These are phyloP conservation scores for Thermoascus crustaceus DNA, from an alignment of 2,329 filamentous ascomycete species.

Conservation along the genomic window DNA sequence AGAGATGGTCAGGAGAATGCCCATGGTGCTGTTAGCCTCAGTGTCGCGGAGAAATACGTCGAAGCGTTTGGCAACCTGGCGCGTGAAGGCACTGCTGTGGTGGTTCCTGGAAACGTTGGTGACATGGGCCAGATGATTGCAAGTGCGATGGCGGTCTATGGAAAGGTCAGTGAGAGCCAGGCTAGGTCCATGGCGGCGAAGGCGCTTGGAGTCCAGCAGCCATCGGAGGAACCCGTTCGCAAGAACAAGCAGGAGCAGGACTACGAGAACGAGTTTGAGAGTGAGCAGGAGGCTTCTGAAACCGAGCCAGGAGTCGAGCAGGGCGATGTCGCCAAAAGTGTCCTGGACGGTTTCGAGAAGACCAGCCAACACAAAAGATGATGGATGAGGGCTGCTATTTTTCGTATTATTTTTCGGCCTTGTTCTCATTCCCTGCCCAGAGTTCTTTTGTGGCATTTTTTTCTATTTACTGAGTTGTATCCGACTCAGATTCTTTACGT, in stretches of 20 bases:
- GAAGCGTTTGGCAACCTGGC: conserved; percentile 88
- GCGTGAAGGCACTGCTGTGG: conserved; percentile 89
- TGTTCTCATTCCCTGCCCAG: too few species aligned
- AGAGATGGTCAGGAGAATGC: conserved; percentile 64
- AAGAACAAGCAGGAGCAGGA: conserved; percentile 10
- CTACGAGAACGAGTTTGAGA: conserved; percentile 10
- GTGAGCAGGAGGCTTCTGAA: conserved; percentile 25
- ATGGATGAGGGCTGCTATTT: conserved; percentile 5
- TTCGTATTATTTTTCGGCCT: too few species aligned
- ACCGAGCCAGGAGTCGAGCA: conserved; percentile 12
- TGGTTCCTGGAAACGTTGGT: conserved; percentile 93
- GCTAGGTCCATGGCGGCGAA: conserved; percentile 51
- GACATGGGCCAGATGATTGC: conserved; percentile 97
- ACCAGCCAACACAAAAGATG: conserved; percentile 26
- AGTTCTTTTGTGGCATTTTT: neutral
- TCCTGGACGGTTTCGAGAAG: conserved; percentile 43
- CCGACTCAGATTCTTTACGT: neutral
- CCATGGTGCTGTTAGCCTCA: conserved; percentile 75
- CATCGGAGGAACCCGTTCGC: conserved; percentile 7
- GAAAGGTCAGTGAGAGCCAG: conserved; percentile 80
- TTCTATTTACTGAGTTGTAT: neutral
- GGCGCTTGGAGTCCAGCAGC: conserved; percentile 21
- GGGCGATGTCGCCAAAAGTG: conserved; percentile 39
- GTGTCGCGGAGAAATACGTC: conserved; percentile 94
- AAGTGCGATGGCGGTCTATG: conserved; percentile 88